Percentiles rank a stretch among this genome's conserved stretches.
These are phyloP conservation scores for Chrysanthemum makinoi DNA, from an alignment of 129 eudicot species.

Conservation along the genomic window DNA sequence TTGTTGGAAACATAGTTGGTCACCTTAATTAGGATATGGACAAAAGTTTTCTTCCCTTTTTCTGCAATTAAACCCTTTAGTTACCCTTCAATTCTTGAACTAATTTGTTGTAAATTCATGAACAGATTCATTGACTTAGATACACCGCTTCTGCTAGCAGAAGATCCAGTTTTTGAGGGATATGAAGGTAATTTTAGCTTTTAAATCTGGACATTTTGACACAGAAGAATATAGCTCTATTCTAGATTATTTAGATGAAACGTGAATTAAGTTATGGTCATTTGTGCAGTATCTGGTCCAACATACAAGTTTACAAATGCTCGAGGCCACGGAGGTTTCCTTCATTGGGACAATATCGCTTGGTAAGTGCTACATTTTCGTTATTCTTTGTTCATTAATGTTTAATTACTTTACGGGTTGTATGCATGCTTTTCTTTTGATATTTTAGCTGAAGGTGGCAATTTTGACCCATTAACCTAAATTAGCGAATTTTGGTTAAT, in stretches of 20 bases:
- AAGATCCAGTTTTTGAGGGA: conserved; percentile 88
- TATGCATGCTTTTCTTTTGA: neutral
- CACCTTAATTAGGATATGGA: no score
- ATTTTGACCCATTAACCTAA: neutral
- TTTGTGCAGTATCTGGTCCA: conserved; percentile 64
- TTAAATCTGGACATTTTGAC: neutral
- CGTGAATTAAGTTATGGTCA: conserved; percentile 11
- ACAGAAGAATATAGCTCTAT: neutral
- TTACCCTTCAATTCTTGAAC: neutral
- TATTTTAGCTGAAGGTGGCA: no score
- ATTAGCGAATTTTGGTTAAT: neutral
- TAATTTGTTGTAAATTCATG: conserved; percentile 3
- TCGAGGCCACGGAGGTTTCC: conserved; percentile 94
- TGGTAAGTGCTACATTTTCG: conserved; percentile 49
- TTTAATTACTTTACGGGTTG: neutral
- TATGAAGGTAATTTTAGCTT: conserved; percentile 67
- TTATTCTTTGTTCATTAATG: neutral
- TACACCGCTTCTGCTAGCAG: conserved; percentile 81
- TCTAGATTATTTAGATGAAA: neutral
- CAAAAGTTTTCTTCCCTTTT: no score
- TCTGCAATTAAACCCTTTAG: neutral
- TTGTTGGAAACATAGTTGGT: no score
- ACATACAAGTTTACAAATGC: conserved; percentile 81
- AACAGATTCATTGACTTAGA: conserved; percentile 83
- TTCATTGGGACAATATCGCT: conserved; percentile 71